phyloP scores from a whole-genome alignment of 495 filamentous ascomycete genomes.

The Hyaloscypha finlandica region DNA sequence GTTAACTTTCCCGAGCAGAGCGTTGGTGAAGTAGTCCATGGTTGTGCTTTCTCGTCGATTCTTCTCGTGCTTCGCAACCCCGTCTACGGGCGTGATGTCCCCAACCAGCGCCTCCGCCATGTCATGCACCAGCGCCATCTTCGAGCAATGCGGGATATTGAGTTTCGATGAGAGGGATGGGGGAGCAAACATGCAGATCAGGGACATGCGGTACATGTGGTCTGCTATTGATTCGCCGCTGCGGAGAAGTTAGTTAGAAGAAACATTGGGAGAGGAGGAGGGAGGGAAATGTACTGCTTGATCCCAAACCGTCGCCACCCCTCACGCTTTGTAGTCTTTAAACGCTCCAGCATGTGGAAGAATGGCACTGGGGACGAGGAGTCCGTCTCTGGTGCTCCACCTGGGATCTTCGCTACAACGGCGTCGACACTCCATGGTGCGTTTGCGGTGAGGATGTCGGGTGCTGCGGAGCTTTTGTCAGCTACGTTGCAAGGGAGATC shows the following conservation, averaged over 20 bases:
- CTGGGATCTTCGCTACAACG: constrained; percentile 44
- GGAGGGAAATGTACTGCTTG: constrained; percentile 41
- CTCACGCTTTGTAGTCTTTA: constrained; percentile 95
- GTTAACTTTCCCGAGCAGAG: constrained; percentile 72
- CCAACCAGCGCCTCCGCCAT: constrained; percentile 96
- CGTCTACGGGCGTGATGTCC: constrained; percentile 92
- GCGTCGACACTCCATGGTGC: constrained; percentile 51
- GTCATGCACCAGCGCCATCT: constrained; percentile 94
- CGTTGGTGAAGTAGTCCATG: constrained; percentile 82
- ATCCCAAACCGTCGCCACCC: constrained; percentile 92
- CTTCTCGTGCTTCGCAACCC: constrained; percentile 74
- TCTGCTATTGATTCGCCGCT: constrained; percentile 84
- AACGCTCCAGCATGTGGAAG: constrained; percentile 87
- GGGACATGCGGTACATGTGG: constrained; percentile 99
- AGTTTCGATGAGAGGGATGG: constrained; percentile 65
- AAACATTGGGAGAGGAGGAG: neutral
- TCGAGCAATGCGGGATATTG: constrained; percentile 80
- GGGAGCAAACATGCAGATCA: constrained; percentile 94
- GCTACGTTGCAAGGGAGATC: neutral
- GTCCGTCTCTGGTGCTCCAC: constrained; percentile 53
- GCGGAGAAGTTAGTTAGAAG: constrained; percentile 21
- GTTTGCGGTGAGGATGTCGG: neutral
- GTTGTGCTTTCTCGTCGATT: constrained; percentile 78
- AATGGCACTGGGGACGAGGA: constrained; percentile 80
- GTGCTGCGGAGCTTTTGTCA: neutral